These are phyloP conservation scores for Cryomyces antarcticus DNA, from an alignment of 495 filamentous ascomycete genomes.

Conservation along the genomic window DNA sequence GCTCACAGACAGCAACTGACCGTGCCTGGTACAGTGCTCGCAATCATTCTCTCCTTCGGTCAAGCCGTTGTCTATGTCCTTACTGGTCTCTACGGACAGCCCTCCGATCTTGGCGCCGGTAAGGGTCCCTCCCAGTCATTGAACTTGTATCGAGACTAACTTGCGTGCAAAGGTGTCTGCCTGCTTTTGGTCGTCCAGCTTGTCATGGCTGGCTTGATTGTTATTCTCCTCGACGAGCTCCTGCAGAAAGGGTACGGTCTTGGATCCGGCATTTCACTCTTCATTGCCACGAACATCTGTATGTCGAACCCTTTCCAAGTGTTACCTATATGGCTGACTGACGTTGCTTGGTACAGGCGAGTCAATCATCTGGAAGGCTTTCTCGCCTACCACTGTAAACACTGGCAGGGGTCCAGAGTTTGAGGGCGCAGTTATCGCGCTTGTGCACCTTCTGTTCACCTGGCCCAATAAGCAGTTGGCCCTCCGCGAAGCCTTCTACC, in stretches of 20 bases:
- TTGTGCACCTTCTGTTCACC: constrained; percentile 94
- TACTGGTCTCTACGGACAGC: constrained; percentile 92
- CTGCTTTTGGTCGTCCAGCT: constrained; percentile 94
- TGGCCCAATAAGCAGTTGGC: constrained; percentile 98
- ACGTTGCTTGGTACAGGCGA: constrained; percentile 26
- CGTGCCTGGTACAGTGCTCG: constrained; percentile 36
- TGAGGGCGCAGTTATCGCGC: constrained; percentile 94
- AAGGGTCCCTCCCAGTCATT: too few species aligned
- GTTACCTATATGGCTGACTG: too few species aligned
- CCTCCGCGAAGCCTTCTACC: constrained; percentile 94
- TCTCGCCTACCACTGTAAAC: constrained; percentile 98
- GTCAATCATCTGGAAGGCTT: constrained; percentile 99
- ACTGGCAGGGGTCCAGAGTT: constrained; percentile 98
- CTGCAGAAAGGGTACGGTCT: constrained; percentile 99
- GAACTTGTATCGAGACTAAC: too few species aligned
- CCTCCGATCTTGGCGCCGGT: constrained; percentile 85
- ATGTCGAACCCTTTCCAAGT: too few species aligned
- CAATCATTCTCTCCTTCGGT: constrained; percentile 90
- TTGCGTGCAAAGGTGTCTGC: constrained; percentile 36
- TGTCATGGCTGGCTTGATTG: constrained; percentile 87
- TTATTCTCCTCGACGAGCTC: constrained; percentile 97
- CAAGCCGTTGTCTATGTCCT: constrained; percentile 94
- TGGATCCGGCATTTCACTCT: constrained; percentile 94
- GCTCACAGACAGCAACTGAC: constrained; percentile 1
- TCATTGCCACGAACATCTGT: constrained; percentile 99